Evolutionary conservation across 306 rosid species (phyloP), one percentile per base, ranked within the genome.

Genomic region (Pueraria montana): DNA sequence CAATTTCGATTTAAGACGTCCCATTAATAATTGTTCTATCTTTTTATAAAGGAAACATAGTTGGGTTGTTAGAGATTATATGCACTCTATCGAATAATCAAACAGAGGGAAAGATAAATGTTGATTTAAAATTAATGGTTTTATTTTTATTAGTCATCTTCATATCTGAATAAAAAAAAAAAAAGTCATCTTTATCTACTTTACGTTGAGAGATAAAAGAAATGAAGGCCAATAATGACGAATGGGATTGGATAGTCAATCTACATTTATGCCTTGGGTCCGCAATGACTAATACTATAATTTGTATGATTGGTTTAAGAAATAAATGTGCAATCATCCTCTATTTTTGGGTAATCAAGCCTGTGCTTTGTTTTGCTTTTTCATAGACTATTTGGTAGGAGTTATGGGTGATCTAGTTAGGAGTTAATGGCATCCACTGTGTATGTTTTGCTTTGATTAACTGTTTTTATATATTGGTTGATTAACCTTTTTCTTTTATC

Each of bases 371-470:
- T 71, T 48, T 48, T 46, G 43, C 76, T 72, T 48, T 72, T 49
- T 26, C 61, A 26, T 48, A 43, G 53, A 71, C 76, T 71, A 24
- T 71, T 71, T 71, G 76, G 76, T 71, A 1, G 61, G 20, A 3
- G 48, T 18, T 26, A n/a, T 59, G 55, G 43, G 55, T 21, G 11
- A 21, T 14, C 13, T 10, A 38, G 10, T 40, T 3, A 62, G 21
- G 4, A 62, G 16, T 63, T 45, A 16, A 30, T 20, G 13, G 20
- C 27, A 55, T 16, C n/a, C 13, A 36, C 36, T 11, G 26, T 24
- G 0, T 6, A 64, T 64, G 12, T n/a, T 61, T 77, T 23, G 43
- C 26, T 59, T 42, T 43, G 18, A 24, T 43, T 8, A 17, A 17
- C 55, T 10, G 48, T 18, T 67, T 67, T 18, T 59, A 4, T 5